A percentile compares a stretch with the other conserved stretches of the same genome.
phyloP scores from a whole-genome alignment of 2,329 filamentous ascomycete genomes.

The Verruconis gallopava region DNA sequence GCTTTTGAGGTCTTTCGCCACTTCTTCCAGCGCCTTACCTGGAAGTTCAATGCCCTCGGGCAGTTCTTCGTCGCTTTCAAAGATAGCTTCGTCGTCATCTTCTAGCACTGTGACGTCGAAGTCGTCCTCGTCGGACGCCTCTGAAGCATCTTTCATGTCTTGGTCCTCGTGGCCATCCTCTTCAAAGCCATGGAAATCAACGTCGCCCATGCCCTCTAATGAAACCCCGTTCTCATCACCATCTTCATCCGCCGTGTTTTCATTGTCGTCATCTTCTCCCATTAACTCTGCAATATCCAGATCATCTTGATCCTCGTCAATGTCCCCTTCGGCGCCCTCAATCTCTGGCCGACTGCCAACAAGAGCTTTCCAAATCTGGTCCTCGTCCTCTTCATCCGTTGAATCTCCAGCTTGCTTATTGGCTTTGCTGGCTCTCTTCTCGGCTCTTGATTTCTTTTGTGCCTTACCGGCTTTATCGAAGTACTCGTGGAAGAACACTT shows the following conservation, averaged over 20 bases:
- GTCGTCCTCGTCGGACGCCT: slow-evolving; percentile 16
- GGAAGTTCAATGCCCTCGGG: slow-evolving; percentile 26
- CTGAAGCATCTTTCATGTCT: background rate
- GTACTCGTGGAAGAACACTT: slow-evolving; percentile 98
- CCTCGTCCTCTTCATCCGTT: slow-evolving; percentile 49
- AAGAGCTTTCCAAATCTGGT: slow-evolving; percentile 85
- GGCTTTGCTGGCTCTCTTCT: slow-evolving; percentile 57
- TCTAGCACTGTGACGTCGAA: slow-evolving; percentile 23
- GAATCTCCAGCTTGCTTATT: slow-evolving; percentile 16
- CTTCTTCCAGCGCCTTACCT: slow-evolving; percentile 26
- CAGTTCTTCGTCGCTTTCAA: slow-evolving; percentile 42
- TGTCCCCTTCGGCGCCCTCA: slow-evolving; percentile 52
- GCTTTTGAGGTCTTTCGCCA: slow-evolving; percentile 15
- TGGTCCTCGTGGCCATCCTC: slow-evolving; percentile 32
- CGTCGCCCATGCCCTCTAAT: slow-evolving; percentile 33
- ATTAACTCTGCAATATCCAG: slow-evolving; percentile 34
- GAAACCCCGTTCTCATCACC: slow-evolving; percentile 35
- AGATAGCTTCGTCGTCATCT: slow-evolving; percentile 42
- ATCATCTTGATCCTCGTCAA: slow-evolving; percentile 38
- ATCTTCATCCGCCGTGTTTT: slow-evolving; percentile 35
- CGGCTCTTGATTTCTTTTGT: slow-evolving; percentile 40
- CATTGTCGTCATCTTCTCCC: slow-evolving; percentile 32
- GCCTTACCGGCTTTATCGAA: slow-evolving; percentile 53
- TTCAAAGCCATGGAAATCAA: slow-evolving; percentile 31
- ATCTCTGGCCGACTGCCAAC: slow-evolving; percentile 69